Conservation (phyloP, 2,329 filamentous ascomycete genomes). For the Pseudogymnoascus sp. region DNA sequence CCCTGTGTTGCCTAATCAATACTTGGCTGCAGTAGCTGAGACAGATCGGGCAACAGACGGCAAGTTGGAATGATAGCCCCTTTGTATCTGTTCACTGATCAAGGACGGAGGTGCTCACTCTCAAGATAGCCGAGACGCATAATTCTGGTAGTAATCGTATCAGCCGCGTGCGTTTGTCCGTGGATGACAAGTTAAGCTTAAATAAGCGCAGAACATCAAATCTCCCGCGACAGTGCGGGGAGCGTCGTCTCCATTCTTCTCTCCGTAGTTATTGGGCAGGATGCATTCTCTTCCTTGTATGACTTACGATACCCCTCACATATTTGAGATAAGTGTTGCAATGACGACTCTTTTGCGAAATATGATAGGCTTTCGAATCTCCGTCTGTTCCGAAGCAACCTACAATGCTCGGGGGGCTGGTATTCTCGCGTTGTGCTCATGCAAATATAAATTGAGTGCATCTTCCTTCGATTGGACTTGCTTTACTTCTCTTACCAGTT, state of each 20-base stretch:
- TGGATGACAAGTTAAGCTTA: constrained; percentile 5
- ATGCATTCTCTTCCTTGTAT: background rate
- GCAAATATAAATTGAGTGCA: constrained; percentile 8
- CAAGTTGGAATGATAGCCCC: background rate
- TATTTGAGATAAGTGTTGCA: constrained; percentile 2
- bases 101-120: background rate
- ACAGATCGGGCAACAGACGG: background rate
- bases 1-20: background rate
- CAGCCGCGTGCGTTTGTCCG: background rate
- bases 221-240: background rate
- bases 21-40: constrained; percentile 1
- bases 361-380: constrained; percentile 6
- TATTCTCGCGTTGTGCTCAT: background rate
- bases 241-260: background rate
- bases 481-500: background rate
- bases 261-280: background rate
- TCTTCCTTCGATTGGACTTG: background rate
- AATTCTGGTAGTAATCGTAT: background rate
- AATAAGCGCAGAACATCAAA: constrained; percentile 9
- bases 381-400: background rate
- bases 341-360: background rate
- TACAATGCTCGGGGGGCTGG: background rate
- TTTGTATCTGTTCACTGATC: background rate
- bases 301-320: constrained; percentile 1
- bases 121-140: background rate